phyloP scores from a whole-genome alignment of 345 rosid species.

The Diplotaxis tenuifolia region DNA sequence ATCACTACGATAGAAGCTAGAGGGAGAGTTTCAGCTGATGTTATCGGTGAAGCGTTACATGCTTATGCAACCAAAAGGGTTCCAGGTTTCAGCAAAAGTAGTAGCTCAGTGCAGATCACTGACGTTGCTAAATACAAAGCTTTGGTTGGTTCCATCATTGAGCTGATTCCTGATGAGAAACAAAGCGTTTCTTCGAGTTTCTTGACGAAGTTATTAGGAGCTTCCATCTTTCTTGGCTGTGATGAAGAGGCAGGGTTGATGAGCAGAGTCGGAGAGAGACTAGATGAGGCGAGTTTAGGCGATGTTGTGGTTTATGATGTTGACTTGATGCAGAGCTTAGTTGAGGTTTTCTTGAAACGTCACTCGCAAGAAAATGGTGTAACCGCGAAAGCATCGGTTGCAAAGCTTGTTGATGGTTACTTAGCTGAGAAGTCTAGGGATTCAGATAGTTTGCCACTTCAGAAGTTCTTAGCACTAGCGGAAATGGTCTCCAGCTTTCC shows the following conservation, averaged over 20 bases:
- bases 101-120: conserved; percentile 41
- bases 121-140: conserved; percentile 52
- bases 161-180: conserved; percentile 56
- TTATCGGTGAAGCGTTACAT: conserved; percentile 62
- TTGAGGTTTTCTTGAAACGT: conserved; percentile 45
- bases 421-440: conserved; percentile 66
- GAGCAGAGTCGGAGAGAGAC: conserved; percentile 51
- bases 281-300: conserved; percentile 48
- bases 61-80: conserved; percentile 61
- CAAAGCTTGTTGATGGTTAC: conserved; percentile 60
- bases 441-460: conserved; percentile 45
- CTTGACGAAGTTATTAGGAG: conserved; percentile 59
- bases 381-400: conserved; percentile 46
- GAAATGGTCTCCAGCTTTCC: conserved; percentile 51
- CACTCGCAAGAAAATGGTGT: conserved; percentile 27
- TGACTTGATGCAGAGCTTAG: conserved; percentile 55
- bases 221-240: conserved; percentile 54
- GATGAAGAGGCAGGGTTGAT: conserved; percentile 50
- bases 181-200: conserved; percentile 50
- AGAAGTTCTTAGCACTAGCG: conserved; percentile 49
- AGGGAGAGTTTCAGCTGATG: conserved; percentile 46
- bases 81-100: conserved; percentile 58
- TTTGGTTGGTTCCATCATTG: conserved; percentile 54
- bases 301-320: conserved; percentile 60
- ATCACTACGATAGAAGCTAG: conserved; percentile 49